phyloP scores from a whole-genome alignment of 2,329 filamentous ascomycete genomes.

The Laburnicola sp. region DNA sequence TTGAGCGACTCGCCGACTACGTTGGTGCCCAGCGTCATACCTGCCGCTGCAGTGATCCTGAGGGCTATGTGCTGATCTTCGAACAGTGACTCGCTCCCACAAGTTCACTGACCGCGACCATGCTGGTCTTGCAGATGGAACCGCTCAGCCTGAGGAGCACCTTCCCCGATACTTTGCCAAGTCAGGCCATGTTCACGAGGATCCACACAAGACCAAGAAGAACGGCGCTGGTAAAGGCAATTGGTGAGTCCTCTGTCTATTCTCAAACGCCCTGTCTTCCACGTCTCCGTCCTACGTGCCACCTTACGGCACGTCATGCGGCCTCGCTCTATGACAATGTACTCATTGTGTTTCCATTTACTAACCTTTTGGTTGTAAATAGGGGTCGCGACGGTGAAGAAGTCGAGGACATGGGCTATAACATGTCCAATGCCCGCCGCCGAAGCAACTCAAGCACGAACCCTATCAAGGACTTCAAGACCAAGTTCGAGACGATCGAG shows the following conservation, averaged over 20 bases:
- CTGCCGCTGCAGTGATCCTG: neutral
- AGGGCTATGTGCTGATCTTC: slow-evolving; percentile 16
- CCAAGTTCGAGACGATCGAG: slow-evolving; percentile 93
- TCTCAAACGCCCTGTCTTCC: slow-evolving; percentile 1
- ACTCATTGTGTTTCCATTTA: slow-evolving; percentile 4
- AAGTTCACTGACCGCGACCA: slow-evolving; percentile 95
- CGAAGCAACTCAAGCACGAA: slow-evolving; percentile 87
- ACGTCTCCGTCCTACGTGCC: neutral
- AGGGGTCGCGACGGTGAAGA: slow-evolving; percentile 88
- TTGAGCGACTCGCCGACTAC: slow-evolving; percentile 2
- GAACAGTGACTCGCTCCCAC: slow-evolving; percentile 91
- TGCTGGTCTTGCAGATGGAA: slow-evolving; percentile 74
- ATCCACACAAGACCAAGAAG: slow-evolving; percentile 96
- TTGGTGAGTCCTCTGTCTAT: slow-evolving; percentile 66
- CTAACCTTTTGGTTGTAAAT: slow-evolving; percentile 17
- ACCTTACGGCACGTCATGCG: neutral
- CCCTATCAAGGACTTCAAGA: slow-evolving; percentile 79
- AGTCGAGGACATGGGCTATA: slow-evolving; percentile 80
- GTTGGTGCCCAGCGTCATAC: neutral
- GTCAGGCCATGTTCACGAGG: slow-evolving; percentile 74
- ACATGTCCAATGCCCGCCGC: slow-evolving; percentile 81
- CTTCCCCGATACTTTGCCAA: slow-evolving; percentile 94
- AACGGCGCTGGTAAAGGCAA: slow-evolving; percentile 90
- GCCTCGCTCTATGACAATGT: slow-evolving; percentile 16
- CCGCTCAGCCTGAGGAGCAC: slow-evolving; percentile 68